Conservation (phyloP, 306 rosid species). For the Casuarina cunninghamiana region DNA sequence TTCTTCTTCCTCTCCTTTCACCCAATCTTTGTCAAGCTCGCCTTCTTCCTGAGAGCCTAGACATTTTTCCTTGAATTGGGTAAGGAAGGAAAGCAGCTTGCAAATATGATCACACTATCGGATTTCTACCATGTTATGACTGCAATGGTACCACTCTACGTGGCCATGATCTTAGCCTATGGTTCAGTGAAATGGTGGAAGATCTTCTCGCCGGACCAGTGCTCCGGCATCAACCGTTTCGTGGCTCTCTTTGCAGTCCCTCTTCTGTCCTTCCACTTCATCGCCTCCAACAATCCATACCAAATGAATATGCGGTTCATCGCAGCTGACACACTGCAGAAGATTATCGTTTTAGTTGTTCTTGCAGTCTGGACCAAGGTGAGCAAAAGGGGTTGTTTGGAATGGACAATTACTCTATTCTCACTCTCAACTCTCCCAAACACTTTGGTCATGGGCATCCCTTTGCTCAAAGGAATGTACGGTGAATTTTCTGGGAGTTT, state of each 20-base stretch:
- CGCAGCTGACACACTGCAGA: slow-evolving; percentile 84
- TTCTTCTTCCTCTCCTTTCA: slow-evolving; percentile 19
- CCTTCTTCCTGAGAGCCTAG: neutral
- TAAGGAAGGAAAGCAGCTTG: neutral
- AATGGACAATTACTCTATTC: slow-evolving; percentile 83
- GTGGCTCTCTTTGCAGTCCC: slow-evolving; percentile 94
- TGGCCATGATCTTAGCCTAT: slow-evolving; percentile 87
- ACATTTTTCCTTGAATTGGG: neutral
- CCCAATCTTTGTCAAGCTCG: neutral
- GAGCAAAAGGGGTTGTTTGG: slow-evolving; percentile 66
- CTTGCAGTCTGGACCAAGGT: slow-evolving; percentile 57
- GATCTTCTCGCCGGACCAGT: slow-evolving; percentile 86
- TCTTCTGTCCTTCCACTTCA: slow-evolving; percentile 85
- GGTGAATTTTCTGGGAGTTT: slow-evolving; percentile 75
- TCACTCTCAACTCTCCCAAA: slow-evolving; percentile 83
- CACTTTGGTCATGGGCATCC: slow-evolving; percentile 90
- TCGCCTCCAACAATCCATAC: slow-evolving; percentile 78
- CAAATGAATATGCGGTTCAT: slow-evolving; percentile 74
- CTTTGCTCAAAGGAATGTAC: slow-evolving; percentile 81
- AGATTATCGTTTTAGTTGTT: slow-evolving; percentile 57
- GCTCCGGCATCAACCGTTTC: slow-evolving; percentile 87
- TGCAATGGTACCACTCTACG: slow-evolving; percentile 87
- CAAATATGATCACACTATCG: slow-evolving; percentile 58
- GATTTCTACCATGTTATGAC: slow-evolving; percentile 97
- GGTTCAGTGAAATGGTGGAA: slow-evolving; percentile 99